These are phyloP conservation scores for Stephania yunnanensis DNA, from an alignment of 164 flowering plant species.

Conservation along the genomic window DNA sequence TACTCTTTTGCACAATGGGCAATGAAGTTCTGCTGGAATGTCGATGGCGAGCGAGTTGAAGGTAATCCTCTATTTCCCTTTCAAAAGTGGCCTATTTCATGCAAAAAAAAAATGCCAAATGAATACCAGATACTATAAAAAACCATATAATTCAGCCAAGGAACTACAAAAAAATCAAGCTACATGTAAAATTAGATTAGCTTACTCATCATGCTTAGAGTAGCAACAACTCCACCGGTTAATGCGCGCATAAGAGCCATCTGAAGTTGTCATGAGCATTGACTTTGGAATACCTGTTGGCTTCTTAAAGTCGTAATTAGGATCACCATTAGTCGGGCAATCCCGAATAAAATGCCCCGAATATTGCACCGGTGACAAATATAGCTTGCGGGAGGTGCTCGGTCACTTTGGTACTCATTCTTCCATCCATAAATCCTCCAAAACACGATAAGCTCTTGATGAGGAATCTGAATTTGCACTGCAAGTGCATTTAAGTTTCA, in stretches of 20 bases:
- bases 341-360: slow-evolving; percentile 95
- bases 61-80: slow-evolving; percentile 88
- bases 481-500: slow-evolving; percentile 11
- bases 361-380: slow-evolving; percentile 90
- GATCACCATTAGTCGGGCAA: slow-evolving; percentile 98
- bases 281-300: slow-evolving; percentile 97
- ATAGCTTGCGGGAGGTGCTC: slow-evolving; percentile 88
- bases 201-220: slow-evolving; percentile 93
- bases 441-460: slow-evolving; percentile 62
- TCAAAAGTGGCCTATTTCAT: slow-evolving; percentile 84
- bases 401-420: slow-evolving; percentile 60
- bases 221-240: slow-evolving; percentile 84
- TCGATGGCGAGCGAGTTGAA: slow-evolving; percentile 69
- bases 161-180: background rate
- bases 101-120: background rate
- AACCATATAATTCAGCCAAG: background rate
- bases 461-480: slow-evolving; percentile 65
- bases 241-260: slow-evolving; percentile 98
- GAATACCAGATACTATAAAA: background rate
- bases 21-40: slow-evolving; percentile 86
- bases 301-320: slow-evolving; percentile 72
- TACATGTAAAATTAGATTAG: background rate
- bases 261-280: slow-evolving; percentile 83
- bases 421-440: slow-evolving; percentile 77
- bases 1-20: slow-evolving; percentile 90